Evolutionary conservation across 257 asterid species (phyloP).

Genomic region (Osmanthus fragrans): DNA sequence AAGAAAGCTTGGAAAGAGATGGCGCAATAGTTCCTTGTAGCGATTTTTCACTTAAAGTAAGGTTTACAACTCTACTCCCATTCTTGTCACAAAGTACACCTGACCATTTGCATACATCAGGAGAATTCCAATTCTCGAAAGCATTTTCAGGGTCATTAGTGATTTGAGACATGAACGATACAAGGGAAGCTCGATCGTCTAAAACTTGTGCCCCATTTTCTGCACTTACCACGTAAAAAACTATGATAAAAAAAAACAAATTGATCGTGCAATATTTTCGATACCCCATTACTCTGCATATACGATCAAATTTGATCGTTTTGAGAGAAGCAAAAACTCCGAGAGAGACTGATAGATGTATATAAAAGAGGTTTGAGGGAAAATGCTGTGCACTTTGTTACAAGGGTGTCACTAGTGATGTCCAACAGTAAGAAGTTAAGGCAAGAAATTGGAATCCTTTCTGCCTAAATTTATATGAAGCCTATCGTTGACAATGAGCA

Average conservation of each 20-base stretch:
- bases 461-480: conserved; percentile 79
- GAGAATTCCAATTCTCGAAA: conserved; percentile 50
- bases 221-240: conserved; percentile 35
- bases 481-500: conserved; percentile 55
- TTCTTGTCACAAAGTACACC: conserved; percentile 56
- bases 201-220: conserved; percentile 29
- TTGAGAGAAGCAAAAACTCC: background rate
- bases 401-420: conserved; percentile 22
- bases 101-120: conserved; percentile 61
- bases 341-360: conserved; percentile 1
- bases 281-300: conserved; percentile 34
- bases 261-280: conserved; percentile 40
- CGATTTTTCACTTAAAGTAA: conserved; percentile 57
- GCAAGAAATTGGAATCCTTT: background rate
- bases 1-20: conserved; percentile 45
- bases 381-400: conserved; percentile 21
- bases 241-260: conserved; percentile 34
- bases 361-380: background rate
- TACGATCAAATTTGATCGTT: background rate
- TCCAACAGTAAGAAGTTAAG: conserved; percentile 25
- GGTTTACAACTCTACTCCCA: conserved; percentile 45
- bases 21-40: conserved; percentile 66
- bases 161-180: conserved; percentile 59
- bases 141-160: conserved; percentile 51
- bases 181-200: conserved; percentile 56